Conservation (phyloP, 768 basidiomycete genomes). For the Lactarius indigo region DNA sequence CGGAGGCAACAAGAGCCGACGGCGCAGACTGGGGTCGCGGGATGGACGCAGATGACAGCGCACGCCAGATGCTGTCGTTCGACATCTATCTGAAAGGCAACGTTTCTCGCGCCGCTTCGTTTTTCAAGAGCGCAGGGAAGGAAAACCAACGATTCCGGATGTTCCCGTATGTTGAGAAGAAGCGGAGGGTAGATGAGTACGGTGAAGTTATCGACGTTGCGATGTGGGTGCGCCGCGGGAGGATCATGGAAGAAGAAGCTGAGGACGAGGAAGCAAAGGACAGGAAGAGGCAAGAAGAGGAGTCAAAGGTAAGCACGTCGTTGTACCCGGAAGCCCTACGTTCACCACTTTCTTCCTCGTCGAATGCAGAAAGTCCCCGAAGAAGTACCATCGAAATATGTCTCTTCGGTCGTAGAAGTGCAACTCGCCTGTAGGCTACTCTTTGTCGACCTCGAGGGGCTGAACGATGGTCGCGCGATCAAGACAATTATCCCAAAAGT, state of each 20-base stretch:
- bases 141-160: slow-evolving; percentile 85
- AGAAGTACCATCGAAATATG: slow-evolving; percentile 91
- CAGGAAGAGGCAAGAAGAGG: slow-evolving; percentile 72
- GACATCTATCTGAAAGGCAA: slow-evolving; percentile 99
- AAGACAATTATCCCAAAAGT: slow-evolving; percentile 97
- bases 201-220: slow-evolving; percentile 95
- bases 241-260: slow-evolving; percentile 85
- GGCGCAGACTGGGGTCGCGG: slow-evolving; percentile 55
- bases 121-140: slow-evolving; percentile 75
- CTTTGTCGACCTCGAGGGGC: slow-evolving; percentile 94
- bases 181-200: slow-evolving; percentile 88
- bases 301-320: slow-evolving; percentile 58
- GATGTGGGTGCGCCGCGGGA: slow-evolving; percentile 92
- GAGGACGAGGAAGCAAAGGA: slow-evolving; percentile 80
- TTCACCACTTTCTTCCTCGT: not conserved
- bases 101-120: slow-evolving; percentile 77
- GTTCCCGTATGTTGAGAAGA: slow-evolving; percentile 96
- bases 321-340: not conserved
- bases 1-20: slow-evolving; percentile 36
- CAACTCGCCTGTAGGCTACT: slow-evolving; percentile 82
- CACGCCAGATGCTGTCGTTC: slow-evolving; percentile 76
- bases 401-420: slow-evolving; percentile 70
- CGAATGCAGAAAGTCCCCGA: slow-evolving; percentile 58
- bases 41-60: slow-evolving; percentile 71
- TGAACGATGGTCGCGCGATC: slow-evolving; percentile 94